Conservation (phyloP, 352 stramenopile species). For the Pythium diclinum region DNA sequence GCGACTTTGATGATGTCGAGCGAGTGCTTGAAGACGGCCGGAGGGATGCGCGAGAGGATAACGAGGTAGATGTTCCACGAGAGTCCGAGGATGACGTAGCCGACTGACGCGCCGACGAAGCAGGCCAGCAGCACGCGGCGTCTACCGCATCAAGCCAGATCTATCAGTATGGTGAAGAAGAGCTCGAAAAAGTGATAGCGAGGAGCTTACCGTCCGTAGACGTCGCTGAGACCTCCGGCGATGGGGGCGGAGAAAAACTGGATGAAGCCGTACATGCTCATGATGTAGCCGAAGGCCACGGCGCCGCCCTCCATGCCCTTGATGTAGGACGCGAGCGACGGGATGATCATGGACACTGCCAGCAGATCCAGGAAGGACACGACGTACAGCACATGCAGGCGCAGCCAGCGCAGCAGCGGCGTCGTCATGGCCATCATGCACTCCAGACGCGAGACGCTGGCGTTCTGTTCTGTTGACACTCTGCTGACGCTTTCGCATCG, state of each 20-base stretch:
- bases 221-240: conserved; percentile 67
- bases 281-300: conserved; percentile 69
- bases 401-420: conserved; percentile 31
- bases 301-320: conserved; percentile 74
- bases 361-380: conserved; percentile 83
- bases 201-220: conserved; percentile 46
- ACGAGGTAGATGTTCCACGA: conserved; percentile 82
- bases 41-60: conserved; percentile 65
- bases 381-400: conserved; percentile 55
- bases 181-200: neutral
- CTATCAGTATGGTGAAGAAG: neutral
- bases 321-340: conserved; percentile 72
- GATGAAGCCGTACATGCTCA: conserved; percentile 84
- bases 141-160: conserved; percentile 7
- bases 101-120: conserved; percentile 52
- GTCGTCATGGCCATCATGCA: neutral
- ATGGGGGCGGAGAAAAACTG: conserved; percentile 80
- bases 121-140: conserved; percentile 59
- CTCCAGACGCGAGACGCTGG: neutral
- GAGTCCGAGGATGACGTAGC: conserved; percentile 66
- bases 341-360: conserved; percentile 83
- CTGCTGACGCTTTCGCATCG: neutral
- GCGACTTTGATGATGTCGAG: conserved; percentile 77
- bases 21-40: conserved; percentile 80
- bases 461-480: neutral